Base-by-base conservation (phyloP, 176 grass and related monocot species). In the Bothriochloa decipiens region DNA sequence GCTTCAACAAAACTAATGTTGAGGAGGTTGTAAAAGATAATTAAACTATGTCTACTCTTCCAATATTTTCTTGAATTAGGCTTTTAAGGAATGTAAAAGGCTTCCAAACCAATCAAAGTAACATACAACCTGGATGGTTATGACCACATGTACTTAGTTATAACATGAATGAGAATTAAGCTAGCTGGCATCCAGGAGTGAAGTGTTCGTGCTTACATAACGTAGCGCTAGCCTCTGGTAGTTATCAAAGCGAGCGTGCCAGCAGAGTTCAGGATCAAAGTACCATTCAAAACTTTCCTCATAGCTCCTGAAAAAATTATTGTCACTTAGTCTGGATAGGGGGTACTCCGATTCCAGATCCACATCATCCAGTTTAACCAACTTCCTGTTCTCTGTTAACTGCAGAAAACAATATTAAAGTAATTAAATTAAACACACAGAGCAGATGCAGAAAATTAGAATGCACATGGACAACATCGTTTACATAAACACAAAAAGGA, bases 201-300 rank as follows among this genome's bases (percentile, higher is more conserved):
- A 72, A 73, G 20, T 36, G 16, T 49, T 43, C 4, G 18, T 40
- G 46, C 70, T 45, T 74, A 83, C 81, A 75, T 23, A 2, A 58
- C 8, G 50, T 40, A 84, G 82, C 72, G 57, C 72, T 29, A 84
- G 72, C 13, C 82, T 32, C 62, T 85, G 83, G 65, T 85, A 85
- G 37, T 85, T 27, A 23, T 63, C 75, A 43, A 18, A 47, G 52
- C 0, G 0, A 5, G 75, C 6, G 0, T 1, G 0, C 40, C 36
- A 7, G 50, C 7, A 72, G 13, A 15, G 40, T 47, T 85, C 39
- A 46, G 26, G 66, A 79, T 79, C 18, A 2, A 85, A 85, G 52
- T 49, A 79, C 75, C 83, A 79, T 49, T 85, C 75, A 13, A 25
- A 13, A 8, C 22, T 37, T 13, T 57, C 29, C 65, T 81, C 79